Base-by-base conservation (phyloP, 768 basidiomycete species). In the Suillus paluster region DNA sequence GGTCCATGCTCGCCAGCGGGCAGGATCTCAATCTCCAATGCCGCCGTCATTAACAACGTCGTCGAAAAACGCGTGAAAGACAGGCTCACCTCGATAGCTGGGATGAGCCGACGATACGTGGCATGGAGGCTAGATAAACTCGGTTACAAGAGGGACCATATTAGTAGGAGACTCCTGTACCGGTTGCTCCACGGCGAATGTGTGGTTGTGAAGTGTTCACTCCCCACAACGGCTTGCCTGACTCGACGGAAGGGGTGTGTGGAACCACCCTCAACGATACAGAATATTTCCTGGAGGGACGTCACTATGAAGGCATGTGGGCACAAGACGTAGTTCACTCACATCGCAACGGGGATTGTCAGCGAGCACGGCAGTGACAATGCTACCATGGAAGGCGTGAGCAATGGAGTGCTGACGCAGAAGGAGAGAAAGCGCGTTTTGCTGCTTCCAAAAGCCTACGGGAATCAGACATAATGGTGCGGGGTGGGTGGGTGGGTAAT, bases 121-220 rank as follows among this genome's bases (percentile, higher is more conserved):
- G 83, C 84, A 73, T 92, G 91, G 64, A 95, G 75, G 60, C 92
- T 94, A 68, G 56, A 60, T 19, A 45, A 59, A 66, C 23, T 39
- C 7, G 9, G 67, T 74, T 49, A 68, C 45, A 58, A 48, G 55
- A 33, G 38, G 5, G 50, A 34, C 23, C 36, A 39, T 9, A 62
- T 42, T 53, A 44, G 50, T 53, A 45, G 36, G 33, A 61, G 41
- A 53, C 30, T 61, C 34, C 49, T 68, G 78, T 72, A 91, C 92
- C 93, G 84, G 69, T 92, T 91, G 60, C 88, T 92, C 92, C 92
- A 94, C n/a, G 92, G 88, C 0, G 92, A 91, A 66, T 88, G 83
- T 14, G 84, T 88, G 23, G 83, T 81, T 10, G 86, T 83, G 67
- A 92, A 85, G 68, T 88, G 83, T 38, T 86, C 82, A 69, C 79